Conservation (phyloP, 352 stramenopile genomes). For the Pythium sukuiense region DNA sequence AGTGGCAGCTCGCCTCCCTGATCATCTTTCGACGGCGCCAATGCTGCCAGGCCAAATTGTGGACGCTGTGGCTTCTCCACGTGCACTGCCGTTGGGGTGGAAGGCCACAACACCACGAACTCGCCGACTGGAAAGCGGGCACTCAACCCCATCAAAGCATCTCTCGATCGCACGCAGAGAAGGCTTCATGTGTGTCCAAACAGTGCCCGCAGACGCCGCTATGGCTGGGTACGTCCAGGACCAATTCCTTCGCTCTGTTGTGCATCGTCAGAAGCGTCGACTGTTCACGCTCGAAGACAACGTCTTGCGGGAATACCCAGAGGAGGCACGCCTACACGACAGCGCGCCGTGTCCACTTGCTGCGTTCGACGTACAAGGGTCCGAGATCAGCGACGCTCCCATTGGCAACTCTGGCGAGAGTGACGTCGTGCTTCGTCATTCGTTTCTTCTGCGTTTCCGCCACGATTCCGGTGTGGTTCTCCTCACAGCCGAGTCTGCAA, state of each 20-base stretch:
- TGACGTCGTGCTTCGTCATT: slow-evolving; percentile 38
- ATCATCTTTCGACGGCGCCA: background rate
- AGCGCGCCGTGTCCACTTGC: background rate
- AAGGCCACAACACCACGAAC: background rate
- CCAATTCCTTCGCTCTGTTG: slow-evolving; percentile 15
- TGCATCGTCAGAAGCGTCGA: slow-evolving; percentile 16
- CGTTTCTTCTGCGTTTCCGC: slow-evolving; percentile 34
- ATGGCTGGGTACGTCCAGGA: slow-evolving; percentile 13
- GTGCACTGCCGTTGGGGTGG: slow-evolving; percentile 3
- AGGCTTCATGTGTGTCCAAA: slow-evolving; percentile 19
- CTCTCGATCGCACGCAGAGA: slow-evolving; percentile 1
- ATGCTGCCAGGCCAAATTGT: background rate
- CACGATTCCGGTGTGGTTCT: slow-evolving; percentile 27
- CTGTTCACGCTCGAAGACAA: slow-evolving; percentile 15
- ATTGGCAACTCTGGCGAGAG: slow-evolving; percentile 6
- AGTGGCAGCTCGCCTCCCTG: background rate
- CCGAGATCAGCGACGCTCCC: slow-evolving; percentile 11
- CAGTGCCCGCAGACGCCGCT: background rate
- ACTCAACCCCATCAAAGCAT: background rate
- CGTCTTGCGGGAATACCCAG: slow-evolving; percentile 5
- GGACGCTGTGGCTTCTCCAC: background rate
- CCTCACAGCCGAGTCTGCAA: slow-evolving; percentile 39
- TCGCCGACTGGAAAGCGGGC: background rate
- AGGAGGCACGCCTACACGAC: slow-evolving; percentile 7
- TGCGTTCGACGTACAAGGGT: background rate